Evolutionary conservation across 2,329 filamentous ascomycete species (phyloP).

Genomic region (Penicillium sp.): DNA sequence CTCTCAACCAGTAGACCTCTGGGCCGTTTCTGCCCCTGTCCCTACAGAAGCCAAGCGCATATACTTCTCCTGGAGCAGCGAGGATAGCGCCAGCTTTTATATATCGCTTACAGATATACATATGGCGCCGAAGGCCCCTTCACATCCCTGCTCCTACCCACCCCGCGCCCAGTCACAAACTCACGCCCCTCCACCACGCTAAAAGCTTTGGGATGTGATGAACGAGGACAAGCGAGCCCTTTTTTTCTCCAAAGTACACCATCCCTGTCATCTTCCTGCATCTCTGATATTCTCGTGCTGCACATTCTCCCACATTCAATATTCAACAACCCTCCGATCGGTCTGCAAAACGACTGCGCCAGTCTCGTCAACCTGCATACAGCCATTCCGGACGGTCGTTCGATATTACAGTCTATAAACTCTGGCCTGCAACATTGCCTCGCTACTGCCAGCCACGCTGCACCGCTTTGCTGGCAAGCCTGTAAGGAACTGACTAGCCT

Average conservation of each 20-base stretch:
- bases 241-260: constrained; percentile 1
- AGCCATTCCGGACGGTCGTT: constrained; percentile 1
- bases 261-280: constrained; percentile 14
- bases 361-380: constrained; percentile 3
- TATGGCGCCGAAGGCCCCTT: constrained; percentile 8
- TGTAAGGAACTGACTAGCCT: constrained; percentile 19
- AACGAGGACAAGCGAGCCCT: constrained; percentile 22
- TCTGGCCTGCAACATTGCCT: constrained; percentile 12
- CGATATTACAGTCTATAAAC: constrained; percentile 11
- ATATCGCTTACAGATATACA: constrained; percentile 21
- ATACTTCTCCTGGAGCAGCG: constrained; percentile 2
- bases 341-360: constrained; percentile 2
- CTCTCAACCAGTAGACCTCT: background rate
- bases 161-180: constrained; percentile 23
- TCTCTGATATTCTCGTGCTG: constrained; percentile 12
- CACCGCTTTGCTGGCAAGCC: constrained; percentile 7
- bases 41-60: constrained; percentile 14
- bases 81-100: constrained; percentile 19
- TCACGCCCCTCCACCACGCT: constrained; percentile 27
- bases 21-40: constrained; percentile 18
- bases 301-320: background rate
- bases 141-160: constrained; percentile 12
- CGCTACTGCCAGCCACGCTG: constrained; percentile 11
- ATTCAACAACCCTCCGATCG: constrained; percentile 1
- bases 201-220: constrained; percentile 24